A percentile compares a stretch with the other conserved stretches of the same genome.
These are phyloP conservation scores for Arachis monticola DNA, from an alignment of 331 rosid genomes.

Conservation along the genomic window DNA sequence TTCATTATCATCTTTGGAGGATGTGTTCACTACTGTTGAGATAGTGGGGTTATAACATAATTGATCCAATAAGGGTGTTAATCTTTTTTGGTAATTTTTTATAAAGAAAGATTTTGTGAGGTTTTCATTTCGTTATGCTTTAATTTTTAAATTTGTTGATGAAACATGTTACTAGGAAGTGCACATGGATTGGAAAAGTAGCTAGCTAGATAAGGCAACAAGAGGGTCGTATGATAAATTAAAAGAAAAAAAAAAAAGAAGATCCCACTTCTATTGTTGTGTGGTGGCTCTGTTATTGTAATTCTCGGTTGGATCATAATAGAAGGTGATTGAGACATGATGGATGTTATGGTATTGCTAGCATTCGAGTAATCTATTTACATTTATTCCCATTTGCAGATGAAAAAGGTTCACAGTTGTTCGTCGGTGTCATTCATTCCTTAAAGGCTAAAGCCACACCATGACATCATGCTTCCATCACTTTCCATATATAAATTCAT, in stretches of 20 bases:
- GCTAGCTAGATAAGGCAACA: not conserved
- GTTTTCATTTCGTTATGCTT: slow-evolving; percentile 32
- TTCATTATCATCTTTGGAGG: slow-evolving; percentile 27
- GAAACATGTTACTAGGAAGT: slow-evolving; percentile 29
- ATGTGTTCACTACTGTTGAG: slow-evolving; percentile 6
- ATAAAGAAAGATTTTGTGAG: slow-evolving; percentile 19
- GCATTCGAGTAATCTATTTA: slow-evolving; percentile 34
- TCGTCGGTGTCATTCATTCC: slow-evolving; percentile 43
- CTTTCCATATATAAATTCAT: not conserved
- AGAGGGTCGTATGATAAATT: slow-evolving; percentile 32
- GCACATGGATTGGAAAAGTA: slow-evolving; percentile 35
- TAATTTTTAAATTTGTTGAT: slow-evolving; percentile 11
- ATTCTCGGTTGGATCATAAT: slow-evolving; percentile 37
- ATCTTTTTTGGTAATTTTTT: slow-evolving; percentile 34
- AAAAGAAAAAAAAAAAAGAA: slow-evolving; percentile 30
- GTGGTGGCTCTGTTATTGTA: slow-evolving; percentile 28
- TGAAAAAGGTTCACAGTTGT: slow-evolving; percentile 21
- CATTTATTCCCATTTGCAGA: slow-evolving; percentile 27
- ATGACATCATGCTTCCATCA: slow-evolving; percentile 51
- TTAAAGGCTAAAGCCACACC: slow-evolving; percentile 20
- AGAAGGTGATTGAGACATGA: slow-evolving; percentile 58
- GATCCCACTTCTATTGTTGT: slow-evolving; percentile 38
- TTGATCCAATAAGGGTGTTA: slow-evolving; percentile 33
- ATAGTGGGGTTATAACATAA: slow-evolving; percentile 14
- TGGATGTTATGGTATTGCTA: slow-evolving; percentile 40